These are phyloP conservation scores for Candida hispaniensis DNA, from an alignment of 805 yeast species.

Conservation along the genomic window DNA sequence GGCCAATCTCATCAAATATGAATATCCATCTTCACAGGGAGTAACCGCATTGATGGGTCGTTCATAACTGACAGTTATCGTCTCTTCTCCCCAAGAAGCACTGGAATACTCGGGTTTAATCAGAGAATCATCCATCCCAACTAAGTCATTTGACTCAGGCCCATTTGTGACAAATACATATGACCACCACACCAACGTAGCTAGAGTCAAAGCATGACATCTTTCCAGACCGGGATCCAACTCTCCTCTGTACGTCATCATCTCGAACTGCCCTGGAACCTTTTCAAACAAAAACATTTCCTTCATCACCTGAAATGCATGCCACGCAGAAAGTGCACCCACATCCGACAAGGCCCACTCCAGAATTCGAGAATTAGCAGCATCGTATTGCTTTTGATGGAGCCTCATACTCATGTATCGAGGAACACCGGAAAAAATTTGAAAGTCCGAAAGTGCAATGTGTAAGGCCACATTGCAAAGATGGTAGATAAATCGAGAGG, in stretches of 20 bases:
- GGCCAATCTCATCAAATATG: slow-evolving; percentile 39
- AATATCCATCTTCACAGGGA: slow-evolving; percentile 37
- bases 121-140: slow-evolving; percentile 2
- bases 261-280: slow-evolving; percentile 3
- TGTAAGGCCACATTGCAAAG: slow-evolving; percentile 62
- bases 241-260: slow-evolving; percentile 3
- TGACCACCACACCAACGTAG: slow-evolving; percentile 9
- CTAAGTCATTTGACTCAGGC: slow-evolving; percentile 7
- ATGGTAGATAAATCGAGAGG: slow-evolving; percentile 60
- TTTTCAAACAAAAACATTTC: slow-evolving; percentile 47
- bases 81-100: slow-evolving; percentile 9
- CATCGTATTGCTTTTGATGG: slow-evolving; percentile 39
- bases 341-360: slow-evolving; percentile 47
- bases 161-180: slow-evolving; percentile 10
- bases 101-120: slow-evolving; percentile 2
- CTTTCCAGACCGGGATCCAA: slow-evolving; percentile 10
- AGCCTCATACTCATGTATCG: slow-evolving; percentile 63
- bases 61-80: slow-evolving; percentile 19
- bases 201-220: slow-evolving; percentile 7
- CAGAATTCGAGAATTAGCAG: slow-evolving; percentile 39
- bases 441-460: slow-evolving; percentile 66
- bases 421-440: slow-evolving; percentile 73
- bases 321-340: slow-evolving; percentile 37
- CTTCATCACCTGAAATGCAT: slow-evolving; percentile 49
- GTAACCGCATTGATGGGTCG: slow-evolving; percentile 3